Percentiles rank a stretch among this genome's conserved stretches.
phyloP scores from a whole-genome alignment of 2,329 filamentous ascomycete genomes.

The Phialophora expanda region DNA sequence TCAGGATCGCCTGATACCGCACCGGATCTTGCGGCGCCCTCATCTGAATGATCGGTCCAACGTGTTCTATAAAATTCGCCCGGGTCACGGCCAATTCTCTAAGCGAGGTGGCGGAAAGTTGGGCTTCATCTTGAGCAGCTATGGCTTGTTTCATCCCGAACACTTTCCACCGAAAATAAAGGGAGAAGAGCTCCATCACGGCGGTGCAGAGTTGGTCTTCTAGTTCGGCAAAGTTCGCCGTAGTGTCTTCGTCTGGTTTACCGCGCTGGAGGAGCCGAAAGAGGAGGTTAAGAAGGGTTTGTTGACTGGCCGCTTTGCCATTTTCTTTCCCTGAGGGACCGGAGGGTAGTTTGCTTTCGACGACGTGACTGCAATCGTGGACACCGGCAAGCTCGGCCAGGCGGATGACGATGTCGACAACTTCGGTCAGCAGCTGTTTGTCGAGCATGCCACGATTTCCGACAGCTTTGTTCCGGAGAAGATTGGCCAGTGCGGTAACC shows the following conservation, averaged over 20 bases:
- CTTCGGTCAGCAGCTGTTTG: constrained; percentile 67
- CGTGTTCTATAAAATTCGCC: constrained; percentile 56
- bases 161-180: constrained; percentile 97
- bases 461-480: constrained; percentile 75
- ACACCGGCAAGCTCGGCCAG: constrained; percentile 81
- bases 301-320: constrained; percentile 47
- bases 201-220: constrained; percentile 80
- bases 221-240: constrained; percentile 72
- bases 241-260: constrained; percentile 64
- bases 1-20: constrained; percentile 74
- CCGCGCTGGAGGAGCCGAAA: constrained; percentile 76
- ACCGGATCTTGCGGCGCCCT: constrained; percentile 75
- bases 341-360: constrained; percentile 64
- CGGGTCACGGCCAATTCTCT: constrained; percentile 69
- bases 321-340: constrained; percentile 48
- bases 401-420: constrained; percentile 76
- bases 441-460: constrained; percentile 71
- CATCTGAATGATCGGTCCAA: constrained; percentile 57
- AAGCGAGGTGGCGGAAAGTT: constrained; percentile 67
- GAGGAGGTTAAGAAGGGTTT: constrained; percentile 67
- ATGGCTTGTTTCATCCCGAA: constrained; percentile 64
- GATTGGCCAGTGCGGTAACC: constrained; percentile 71
- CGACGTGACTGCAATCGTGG: constrained; percentile 73
- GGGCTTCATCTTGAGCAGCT: constrained; percentile 57
- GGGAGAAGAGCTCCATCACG: constrained; percentile 75